Percentiles rank a stretch among this genome's conserved stretches.
phyloP scores from a whole-genome alignment of 768 basidiomycete species.

The Lenzites betulinus region DNA sequence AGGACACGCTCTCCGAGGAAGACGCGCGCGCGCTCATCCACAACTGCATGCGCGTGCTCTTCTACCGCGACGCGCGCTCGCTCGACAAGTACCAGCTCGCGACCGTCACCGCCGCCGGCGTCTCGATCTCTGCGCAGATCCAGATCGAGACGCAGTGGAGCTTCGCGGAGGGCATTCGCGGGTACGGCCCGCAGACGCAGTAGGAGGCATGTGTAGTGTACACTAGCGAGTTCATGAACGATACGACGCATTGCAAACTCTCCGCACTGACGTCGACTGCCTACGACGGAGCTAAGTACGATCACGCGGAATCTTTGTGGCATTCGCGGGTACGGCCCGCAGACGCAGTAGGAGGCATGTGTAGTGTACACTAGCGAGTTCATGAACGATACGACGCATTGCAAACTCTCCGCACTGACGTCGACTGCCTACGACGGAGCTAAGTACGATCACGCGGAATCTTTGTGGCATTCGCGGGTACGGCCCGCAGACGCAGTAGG shows the following conservation, averaged over 20 bases:
- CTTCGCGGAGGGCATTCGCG: conserved; percentile 90
- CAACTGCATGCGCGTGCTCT: conserved; percentile 89
- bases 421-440: too few species aligned
- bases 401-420: neutral
- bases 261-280: neutral
- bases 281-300: too few species aligned
- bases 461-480: conserved; percentile 40
- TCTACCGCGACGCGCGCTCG: conserved; percentile 94
- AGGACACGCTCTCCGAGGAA: conserved; percentile 72
- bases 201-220: conserved; percentile 35
- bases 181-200: conserved; percentile 91
- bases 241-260: neutral
- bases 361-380: neutral
- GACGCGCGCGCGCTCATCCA: conserved; percentile 79
- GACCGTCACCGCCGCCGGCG: conserved; percentile 76
- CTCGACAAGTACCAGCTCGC: conserved; percentile 99
- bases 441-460: too few species aligned
- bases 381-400: neutral
- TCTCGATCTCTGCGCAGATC: conserved; percentile 77
- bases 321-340: conserved; percentile 63
- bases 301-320: too few species aligned
- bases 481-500: conserved; percentile 85
- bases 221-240: neutral
- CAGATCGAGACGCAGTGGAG: conserved; percentile 80
- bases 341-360: conserved; percentile 64